Percentiles rank a stretch among this genome's conserved stretches.
phyloP scores from a whole-genome alignment of 306 rosid species.

The Prinsepia uniflora region DNA sequence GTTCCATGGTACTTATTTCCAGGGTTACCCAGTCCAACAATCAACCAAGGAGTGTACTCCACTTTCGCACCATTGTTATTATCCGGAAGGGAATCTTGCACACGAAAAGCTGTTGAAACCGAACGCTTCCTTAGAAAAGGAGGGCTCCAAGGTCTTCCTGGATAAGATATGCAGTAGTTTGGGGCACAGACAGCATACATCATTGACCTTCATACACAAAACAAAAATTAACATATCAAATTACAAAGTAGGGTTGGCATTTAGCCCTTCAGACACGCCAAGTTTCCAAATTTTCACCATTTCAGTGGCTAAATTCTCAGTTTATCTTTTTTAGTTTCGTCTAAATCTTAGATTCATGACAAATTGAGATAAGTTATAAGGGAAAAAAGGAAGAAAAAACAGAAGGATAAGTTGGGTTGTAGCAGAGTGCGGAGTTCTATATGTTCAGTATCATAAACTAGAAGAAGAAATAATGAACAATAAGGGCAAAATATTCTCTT shows the following conservation, averaged over 20 bases:
- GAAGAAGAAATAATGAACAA: too few species aligned
- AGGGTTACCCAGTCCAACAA: constrained; percentile 95
- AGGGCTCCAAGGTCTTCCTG: constrained; percentile 30
- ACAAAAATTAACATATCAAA: background rate
- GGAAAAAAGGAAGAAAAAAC: background rate
- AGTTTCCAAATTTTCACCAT: background rate
- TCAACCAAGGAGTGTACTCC: constrained; percentile 96
- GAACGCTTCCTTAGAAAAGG: constrained; percentile 22
- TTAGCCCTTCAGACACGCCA: background rate
- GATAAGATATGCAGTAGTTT: constrained; percentile 35
- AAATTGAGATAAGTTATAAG: background rate
- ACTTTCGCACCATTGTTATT: constrained; percentile 43
- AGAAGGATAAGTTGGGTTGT: background rate
- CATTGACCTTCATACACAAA: constrained; percentile 52
- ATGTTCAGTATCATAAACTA: too few species aligned
- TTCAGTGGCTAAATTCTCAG: background rate
- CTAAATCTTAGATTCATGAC: background rate
- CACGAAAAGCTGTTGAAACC: constrained; percentile 31
- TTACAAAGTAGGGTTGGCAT: background rate
- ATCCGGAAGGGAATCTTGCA: constrained; percentile 52
- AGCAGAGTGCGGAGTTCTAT: background rate
- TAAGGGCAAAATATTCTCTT: background rate
- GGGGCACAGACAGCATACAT: constrained; percentile 47
- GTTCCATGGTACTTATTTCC: constrained; percentile 88
- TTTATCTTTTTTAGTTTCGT: background rate